These are phyloP conservation scores for Globisporangium spinosum DNA, from an alignment of 352 stramenopile species.

Conservation along the genomic window DNA sequence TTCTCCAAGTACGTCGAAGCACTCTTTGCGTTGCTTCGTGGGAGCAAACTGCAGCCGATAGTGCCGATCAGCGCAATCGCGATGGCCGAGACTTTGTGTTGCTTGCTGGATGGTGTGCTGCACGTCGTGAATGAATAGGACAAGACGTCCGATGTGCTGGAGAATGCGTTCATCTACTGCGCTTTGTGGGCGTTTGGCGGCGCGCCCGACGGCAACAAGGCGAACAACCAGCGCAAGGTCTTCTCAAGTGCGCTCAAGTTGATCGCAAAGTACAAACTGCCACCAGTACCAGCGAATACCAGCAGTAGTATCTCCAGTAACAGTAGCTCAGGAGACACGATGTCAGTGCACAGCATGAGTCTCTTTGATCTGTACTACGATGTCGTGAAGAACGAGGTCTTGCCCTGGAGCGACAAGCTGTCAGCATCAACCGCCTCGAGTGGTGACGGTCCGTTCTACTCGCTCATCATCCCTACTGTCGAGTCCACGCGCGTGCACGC, in stretches of 20 bases:
- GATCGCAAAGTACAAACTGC: slow-evolving; percentile 76
- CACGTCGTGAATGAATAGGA: slow-evolving; percentile 67
- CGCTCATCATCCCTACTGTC: slow-evolving; percentile 72
- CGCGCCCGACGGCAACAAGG: slow-evolving; percentile 86
- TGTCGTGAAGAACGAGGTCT: slow-evolving; percentile 62
- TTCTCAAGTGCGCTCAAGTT: slow-evolving; percentile 62
- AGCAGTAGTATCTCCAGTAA: background rate
- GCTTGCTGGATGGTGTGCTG: slow-evolving; percentile 92
- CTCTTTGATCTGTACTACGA: slow-evolving; percentile 86
- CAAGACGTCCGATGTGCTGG: slow-evolving; percentile 84
- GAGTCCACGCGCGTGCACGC: slow-evolving; percentile 70
- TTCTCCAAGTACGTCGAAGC: slow-evolving; percentile 94
- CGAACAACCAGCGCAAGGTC: slow-evolving; percentile 46
- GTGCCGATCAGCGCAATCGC: slow-evolving; percentile 54
- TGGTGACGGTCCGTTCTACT: slow-evolving; percentile 48
- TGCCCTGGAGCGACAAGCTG: slow-evolving; percentile 76
- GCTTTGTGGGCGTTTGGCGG: slow-evolving; percentile 95
- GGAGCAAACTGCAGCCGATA: slow-evolving; percentile 56
- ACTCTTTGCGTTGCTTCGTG: slow-evolving; percentile 66
- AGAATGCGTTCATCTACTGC: slow-evolving; percentile 95
- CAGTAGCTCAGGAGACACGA: background rate
- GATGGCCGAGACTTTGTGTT: slow-evolving; percentile 89
- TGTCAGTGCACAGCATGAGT: slow-evolving; percentile 18
- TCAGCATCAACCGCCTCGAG: slow-evolving; percentile 16
- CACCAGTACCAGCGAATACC: background rate